Base-by-base conservation (phyloP, 2,329 filamentous ascomycete species). In the Fusarium foetens region DNA sequence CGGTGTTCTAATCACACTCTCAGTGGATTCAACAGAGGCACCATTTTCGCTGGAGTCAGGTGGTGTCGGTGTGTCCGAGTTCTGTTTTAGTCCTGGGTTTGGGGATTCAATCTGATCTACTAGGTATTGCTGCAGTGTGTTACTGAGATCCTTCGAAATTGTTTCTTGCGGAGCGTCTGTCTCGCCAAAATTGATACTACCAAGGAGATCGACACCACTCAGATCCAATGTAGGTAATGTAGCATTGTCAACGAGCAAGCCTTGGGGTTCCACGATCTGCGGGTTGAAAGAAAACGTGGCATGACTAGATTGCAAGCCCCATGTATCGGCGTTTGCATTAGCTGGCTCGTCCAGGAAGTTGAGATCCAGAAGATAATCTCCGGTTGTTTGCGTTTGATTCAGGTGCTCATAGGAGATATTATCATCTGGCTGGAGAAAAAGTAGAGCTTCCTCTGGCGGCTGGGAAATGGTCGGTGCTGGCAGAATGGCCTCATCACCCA, bases 291-390 rank as follows among this genome's bases (percentile, higher is more conserved):
- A 65, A 46, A 70, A 51, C 25, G 59, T 52, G 42, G 76, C 69
- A 19, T 76, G 77, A 51, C 75, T 74, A 38, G 78, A 79, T 10
- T 83, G 68, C 27, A 86, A 69, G 68, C 84, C 82, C 52, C 84
- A 76, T 55, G 83, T 82, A 45, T 80, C 79, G 31, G 82, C 58
- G 66, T 79, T 78, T 21, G 74, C 63, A 27, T 74, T 61, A 65
- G 73, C 73, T 10, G 72, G 39, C 21, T 77, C 70, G n/a, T 78
- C 77, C 19, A 84, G 74, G 64, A 84, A 82, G 31, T 77, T 79
- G 11, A 84, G 71, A 52, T 78, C 79, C 8, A 81, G 69, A 38
- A 81, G 80, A 54, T 80, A 71, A 6, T 63, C 64, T 16, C 36
- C 59, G 19, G 23, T 52, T 16, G 70, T n/a, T 19, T 58, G 29